Evolutionary conservation across 805 yeast genomes (phyloP), one percentile per base, ranked within the genome.

Genomic region (Teunomyces funiuensis): DNA sequence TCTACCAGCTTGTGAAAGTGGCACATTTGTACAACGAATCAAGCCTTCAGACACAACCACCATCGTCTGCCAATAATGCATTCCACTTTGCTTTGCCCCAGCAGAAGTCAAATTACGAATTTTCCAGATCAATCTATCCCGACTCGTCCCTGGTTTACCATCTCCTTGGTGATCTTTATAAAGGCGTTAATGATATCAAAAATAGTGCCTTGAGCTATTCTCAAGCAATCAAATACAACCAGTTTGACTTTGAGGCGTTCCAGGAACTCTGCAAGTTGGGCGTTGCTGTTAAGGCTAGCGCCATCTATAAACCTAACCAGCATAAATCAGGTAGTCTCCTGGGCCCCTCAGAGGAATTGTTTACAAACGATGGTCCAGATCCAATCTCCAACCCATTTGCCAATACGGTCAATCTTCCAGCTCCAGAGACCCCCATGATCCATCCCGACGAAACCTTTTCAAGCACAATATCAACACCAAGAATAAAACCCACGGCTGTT

Each of bases 221-320:
- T 0, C 79, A 76, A 49, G 87, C 91, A 1, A 70, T 88, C 42
- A 79, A 80, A 44, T 63, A 73, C 47, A 86, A 93, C 57, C 96
- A 95, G 13, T 87, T 72, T 55, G 73, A 88, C 29, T 88, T 93
- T 77, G 97, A 88, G 56, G 88, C 97, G 0, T 82, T 88, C 48
- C 88, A 83, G 49, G 82, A 83, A 31, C 66, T 93, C 36, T 80
- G 88, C 52, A 71, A 73, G 36, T 66, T 84, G 64, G 93, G 95
- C 9, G 87, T 84, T 14, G 77, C 77, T 43, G 73, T 88, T 14
- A 78, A 80, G 43, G 79, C 83, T 5, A 76, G 76, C 47, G 60
- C 80, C 0, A 67, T 82, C 20, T 82, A 70, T 58, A 74, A 72
- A 43, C 46, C 50, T 19, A 45, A 41, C 29, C 13, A 20, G 23